Conservation (phyloP, 768 basidiomycete species). For the Asterophora lycoperdoides region DNA sequence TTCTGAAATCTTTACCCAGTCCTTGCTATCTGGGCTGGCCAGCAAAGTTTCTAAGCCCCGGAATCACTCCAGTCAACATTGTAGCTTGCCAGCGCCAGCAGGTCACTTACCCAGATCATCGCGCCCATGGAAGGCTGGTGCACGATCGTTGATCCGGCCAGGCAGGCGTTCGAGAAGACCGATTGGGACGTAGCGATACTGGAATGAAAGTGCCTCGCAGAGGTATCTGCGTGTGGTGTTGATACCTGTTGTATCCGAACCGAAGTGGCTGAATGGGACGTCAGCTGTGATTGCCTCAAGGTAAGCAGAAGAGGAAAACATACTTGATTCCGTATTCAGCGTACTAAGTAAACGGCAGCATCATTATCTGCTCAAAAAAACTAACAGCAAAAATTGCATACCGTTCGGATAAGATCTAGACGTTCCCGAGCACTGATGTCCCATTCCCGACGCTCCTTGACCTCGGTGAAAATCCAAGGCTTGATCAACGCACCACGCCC, state of each 20-base stretch:
- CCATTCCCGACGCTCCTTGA: slow-evolving; percentile 91
- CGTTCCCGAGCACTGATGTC: slow-evolving; percentile 85
- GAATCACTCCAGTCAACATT: not conserved
- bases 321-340: slow-evolving; percentile 84
- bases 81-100: not conserved
- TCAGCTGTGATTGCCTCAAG: not conserved
- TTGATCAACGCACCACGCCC: slow-evolving; percentile 95
- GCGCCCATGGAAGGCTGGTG: slow-evolving; percentile 83
- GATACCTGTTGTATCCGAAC: slow-evolving; percentile 83
- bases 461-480: slow-evolving; percentile 93
- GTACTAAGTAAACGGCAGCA: slow-evolving; percentile 41
- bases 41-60: slow-evolving; percentile 69
- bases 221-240: slow-evolving; percentile 91
- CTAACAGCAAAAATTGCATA: slow-evolving; percentile 26
- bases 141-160: slow-evolving; percentile 81
- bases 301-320: slow-evolving; percentile 16
- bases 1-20: slow-evolving; percentile 93
- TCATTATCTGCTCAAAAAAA: not conserved
- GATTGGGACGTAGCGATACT: slow-evolving; percentile 93
- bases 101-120: slow-evolving; percentile 72
- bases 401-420: slow-evolving; percentile 72
- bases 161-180: slow-evolving; percentile 85
- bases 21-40: slow-evolving; percentile 70
- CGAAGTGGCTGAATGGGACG: slow-evolving; percentile 62
- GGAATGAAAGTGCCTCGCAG: slow-evolving; percentile 93